Conservation (phyloP, 257 asterid genomes). For the Forsythia suspensa region DNA sequence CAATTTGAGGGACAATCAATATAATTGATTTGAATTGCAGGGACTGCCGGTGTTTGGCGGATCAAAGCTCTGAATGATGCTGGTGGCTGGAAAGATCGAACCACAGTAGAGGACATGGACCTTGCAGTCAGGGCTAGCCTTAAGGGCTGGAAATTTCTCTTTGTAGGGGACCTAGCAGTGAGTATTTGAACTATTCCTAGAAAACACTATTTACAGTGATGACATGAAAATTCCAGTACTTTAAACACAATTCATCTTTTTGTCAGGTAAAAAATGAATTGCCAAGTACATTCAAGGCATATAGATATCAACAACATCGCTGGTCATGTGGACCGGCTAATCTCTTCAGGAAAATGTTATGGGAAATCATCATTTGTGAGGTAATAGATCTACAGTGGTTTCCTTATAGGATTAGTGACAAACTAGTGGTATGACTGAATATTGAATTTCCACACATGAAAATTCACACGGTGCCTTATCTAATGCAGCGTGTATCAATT, state of each 20-base stretch:
- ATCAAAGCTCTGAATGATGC: constrained; percentile 64
- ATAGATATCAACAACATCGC: constrained; percentile 48
- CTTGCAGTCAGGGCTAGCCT: constrained; percentile 80
- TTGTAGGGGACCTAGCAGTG: constrained; percentile 60
- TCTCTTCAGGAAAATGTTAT: constrained; percentile 48
- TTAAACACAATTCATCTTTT: constrained; percentile 21
- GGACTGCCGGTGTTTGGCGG: constrained; percentile 80
- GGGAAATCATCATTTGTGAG: constrained; percentile 40
- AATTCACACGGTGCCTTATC: constrained; percentile 14
- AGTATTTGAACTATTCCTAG: constrained; percentile 23
- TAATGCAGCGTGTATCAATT: constrained; percentile 62
- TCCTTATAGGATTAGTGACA: not conserved
- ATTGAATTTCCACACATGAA: not conserved
- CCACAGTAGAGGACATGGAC: constrained; percentile 89
- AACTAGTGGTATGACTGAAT: not conserved
- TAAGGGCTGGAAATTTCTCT: constrained; percentile 72
- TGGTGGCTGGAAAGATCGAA: constrained; percentile 84
- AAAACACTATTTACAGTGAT: constrained; percentile 10
- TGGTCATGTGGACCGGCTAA: constrained; percentile 64
- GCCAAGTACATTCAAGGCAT: constrained; percentile 54
- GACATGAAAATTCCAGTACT: not conserved
- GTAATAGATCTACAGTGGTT: constrained; percentile 18
- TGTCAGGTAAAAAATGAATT: constrained; percentile 47
- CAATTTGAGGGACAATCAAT: not conserved
- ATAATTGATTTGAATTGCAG: constrained; percentile 31